These are phyloP conservation scores for Coccomyxa subellipsoidea DNA, from an alignment of 163 green algal genomes.

Conservation along the genomic window DNA sequence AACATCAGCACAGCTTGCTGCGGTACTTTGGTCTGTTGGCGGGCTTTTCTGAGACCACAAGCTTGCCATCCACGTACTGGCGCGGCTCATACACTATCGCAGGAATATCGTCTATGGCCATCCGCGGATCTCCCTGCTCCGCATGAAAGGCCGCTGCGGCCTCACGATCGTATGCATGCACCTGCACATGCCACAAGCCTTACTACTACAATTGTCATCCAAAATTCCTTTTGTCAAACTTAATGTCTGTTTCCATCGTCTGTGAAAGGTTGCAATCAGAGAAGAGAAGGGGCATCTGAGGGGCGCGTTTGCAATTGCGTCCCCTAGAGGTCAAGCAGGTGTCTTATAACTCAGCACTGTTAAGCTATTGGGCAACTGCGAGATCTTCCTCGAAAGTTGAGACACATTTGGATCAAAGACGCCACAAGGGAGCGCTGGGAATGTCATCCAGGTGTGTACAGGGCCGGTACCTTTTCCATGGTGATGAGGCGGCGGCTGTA, in stretches of 20 bases:
- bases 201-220: conserved; percentile 13
- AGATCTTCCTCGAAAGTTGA: too few relatives aligned
- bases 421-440: too few relatives aligned
- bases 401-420: too few relatives aligned
- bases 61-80: neutral
- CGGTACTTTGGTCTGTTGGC: neutral
- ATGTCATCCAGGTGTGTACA: neutral
- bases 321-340: too few relatives aligned
- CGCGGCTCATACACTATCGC: conserved; percentile 34
- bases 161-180: neutral
- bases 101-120: conserved; percentile 45
- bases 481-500: conserved; percentile 82
- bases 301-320: too few relatives aligned
- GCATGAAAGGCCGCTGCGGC: neutral
- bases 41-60: neutral
- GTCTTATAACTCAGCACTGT: too few relatives aligned
- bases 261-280: too few relatives aligned
- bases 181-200: conserved; percentile 28
- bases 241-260: too few relatives aligned
- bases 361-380: too few relatives aligned
- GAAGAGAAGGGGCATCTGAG: too few relatives aligned
- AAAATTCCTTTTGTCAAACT: neutral
- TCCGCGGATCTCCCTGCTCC: conserved; percentile 7
- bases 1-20: conserved; percentile 6
- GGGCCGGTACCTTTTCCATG: conserved; percentile 58